Conservation (phyloP, 2,329 filamentous ascomycete species). For the Talaromyces sp. region DNA sequence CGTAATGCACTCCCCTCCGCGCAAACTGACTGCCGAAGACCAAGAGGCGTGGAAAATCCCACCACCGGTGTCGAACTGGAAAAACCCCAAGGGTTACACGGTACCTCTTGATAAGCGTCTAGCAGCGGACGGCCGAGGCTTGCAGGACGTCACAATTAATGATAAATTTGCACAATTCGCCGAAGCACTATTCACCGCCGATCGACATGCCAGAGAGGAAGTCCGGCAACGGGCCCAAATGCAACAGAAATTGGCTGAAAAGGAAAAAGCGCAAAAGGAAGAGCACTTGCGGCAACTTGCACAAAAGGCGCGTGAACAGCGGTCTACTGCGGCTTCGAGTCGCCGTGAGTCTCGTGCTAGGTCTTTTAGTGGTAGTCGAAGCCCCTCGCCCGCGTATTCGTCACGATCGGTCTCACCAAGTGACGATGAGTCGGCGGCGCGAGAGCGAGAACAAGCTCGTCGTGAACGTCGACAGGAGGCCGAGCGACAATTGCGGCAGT, state of each 20-base stretch:
- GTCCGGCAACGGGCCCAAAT: slow-evolving; percentile 87
- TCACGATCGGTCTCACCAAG: slow-evolving; percentile 47
- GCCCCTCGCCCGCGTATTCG: slow-evolving; percentile 40
- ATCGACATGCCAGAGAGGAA: slow-evolving; percentile 91
- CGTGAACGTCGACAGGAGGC: slow-evolving; percentile 75
- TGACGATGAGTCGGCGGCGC: slow-evolving; percentile 62
- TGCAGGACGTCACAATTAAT: slow-evolving; percentile 94
- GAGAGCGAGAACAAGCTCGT: slow-evolving; percentile 72
- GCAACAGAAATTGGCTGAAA: slow-evolving; percentile 94
- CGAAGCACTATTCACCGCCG: slow-evolving; percentile 89
- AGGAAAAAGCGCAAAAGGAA: slow-evolving; percentile 92
- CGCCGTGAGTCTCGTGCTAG: slow-evolving; percentile 45
- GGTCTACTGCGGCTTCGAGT: slow-evolving; percentile 51
- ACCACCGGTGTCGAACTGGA: slow-evolving; percentile 95
- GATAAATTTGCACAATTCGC: slow-evolving; percentile 98
- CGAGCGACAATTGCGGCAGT: slow-evolving; percentile 86
- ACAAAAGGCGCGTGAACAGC: slow-evolving; percentile 85
- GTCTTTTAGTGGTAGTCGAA: slow-evolving; percentile 45
- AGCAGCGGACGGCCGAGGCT: slow-evolving; percentile 83
- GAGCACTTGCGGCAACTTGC: slow-evolving; percentile 83
- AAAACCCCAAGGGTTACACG: slow-evolving; percentile 98
- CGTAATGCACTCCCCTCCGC: slow-evolving; percentile 88
- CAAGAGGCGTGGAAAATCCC: slow-evolving; percentile 94
- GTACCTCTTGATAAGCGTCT: slow-evolving; percentile 92
- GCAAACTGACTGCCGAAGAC: slow-evolving; percentile 93